Conservation (phyloP, 2,329 filamentous ascomycete species). For the Microcyclosporella mali region DNA sequence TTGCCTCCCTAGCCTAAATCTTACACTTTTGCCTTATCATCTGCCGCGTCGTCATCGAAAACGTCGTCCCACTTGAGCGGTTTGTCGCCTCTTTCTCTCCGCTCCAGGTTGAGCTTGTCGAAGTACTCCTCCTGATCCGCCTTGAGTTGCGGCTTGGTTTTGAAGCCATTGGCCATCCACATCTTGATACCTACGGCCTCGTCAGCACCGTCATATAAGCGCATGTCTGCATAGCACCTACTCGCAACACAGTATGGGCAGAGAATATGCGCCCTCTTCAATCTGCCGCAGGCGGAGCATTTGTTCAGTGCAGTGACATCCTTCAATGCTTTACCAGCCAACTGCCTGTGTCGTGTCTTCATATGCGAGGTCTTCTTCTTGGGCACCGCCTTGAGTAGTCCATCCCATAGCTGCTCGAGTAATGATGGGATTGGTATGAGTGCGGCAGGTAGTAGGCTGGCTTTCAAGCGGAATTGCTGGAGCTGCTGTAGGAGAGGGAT, state of each 20-base stretch:
- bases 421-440: slow-evolving; percentile 61
- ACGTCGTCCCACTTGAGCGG: slow-evolving; percentile 20
- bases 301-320: slow-evolving; percentile 82
- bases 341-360: slow-evolving; percentile 86
- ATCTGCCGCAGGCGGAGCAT: slow-evolving; percentile 80
- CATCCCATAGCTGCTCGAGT: slow-evolving; percentile 86
- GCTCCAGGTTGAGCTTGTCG: slow-evolving; percentile 23
- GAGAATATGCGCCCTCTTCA: slow-evolving; percentile 81
- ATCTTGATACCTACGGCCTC: slow-evolving; percentile 26
- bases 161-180: slow-evolving; percentile 33
- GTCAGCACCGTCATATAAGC: not conserved
- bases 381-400: slow-evolving; percentile 81
- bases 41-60: slow-evolving; percentile 19
- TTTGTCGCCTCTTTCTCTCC: slow-evolving; percentile 18
- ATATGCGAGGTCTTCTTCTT: slow-evolving; percentile 99
- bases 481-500: slow-evolving; percentile 41
- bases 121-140: slow-evolving; percentile 17
- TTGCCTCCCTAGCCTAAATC: not conserved
- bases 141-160: slow-evolving; percentile 23
- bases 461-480: slow-evolving; percentile 36
- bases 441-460: slow-evolving; percentile 45
- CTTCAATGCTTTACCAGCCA: slow-evolving; percentile 92
- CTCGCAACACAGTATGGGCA: slow-evolving; percentile 82
- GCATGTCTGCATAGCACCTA: slow-evolving; percentile 42
- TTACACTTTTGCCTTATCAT: slow-evolving; percentile 10